A percentile compares a stretch with the other conserved stretches of the same genome.
These are phyloP conservation scores for Geotrichum australiense DNA, from an alignment of 1,139 yeast species.

Conservation along the genomic window DNA sequence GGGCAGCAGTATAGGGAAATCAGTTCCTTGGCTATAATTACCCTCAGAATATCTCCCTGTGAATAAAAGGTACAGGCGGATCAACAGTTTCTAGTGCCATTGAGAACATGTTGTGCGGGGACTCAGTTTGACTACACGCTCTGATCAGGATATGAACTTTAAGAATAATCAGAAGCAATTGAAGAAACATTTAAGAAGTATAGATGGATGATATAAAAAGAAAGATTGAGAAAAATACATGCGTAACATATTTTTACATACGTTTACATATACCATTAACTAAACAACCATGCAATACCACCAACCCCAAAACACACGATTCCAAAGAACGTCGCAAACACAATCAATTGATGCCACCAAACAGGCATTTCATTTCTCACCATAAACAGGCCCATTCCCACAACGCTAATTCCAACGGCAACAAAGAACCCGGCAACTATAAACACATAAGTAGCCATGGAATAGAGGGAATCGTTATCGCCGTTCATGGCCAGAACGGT, in stretches of 20 bases:
- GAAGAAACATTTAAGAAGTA: too few species aligned
- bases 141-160: too few species aligned
- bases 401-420: constrained; percentile 34
- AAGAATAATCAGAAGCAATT: too few species aligned
- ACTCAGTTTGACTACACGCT: too few species aligned
- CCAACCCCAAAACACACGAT: constrained; percentile 43
- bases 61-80: too few species aligned
- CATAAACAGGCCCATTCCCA: constrained; percentile 39
- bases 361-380: constrained; percentile 37
- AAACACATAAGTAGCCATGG: constrained; percentile 26
- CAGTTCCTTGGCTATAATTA: too few species aligned
- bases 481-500: constrained; percentile 41
- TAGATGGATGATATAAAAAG: too few species aligned
- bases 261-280: constrained; percentile 5
- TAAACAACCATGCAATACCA: constrained; percentile 36
- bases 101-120: too few species aligned
- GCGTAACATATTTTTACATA: constrained; percentile 1
- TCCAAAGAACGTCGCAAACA: constrained; percentile 35
- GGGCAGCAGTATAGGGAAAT: too few species aligned
- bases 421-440: constrained; percentile 33
- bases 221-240: too few species aligned
- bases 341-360: constrained; percentile 39
- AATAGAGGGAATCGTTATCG: constrained; percentile 22
- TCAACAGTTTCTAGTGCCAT: too few species aligned
- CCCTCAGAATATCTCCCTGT: too few species aligned